These are phyloP conservation scores for Rutstroemia sp. DNA, from an alignment of 2,329 filamentous ascomycete species.

Conservation along the genomic window DNA sequence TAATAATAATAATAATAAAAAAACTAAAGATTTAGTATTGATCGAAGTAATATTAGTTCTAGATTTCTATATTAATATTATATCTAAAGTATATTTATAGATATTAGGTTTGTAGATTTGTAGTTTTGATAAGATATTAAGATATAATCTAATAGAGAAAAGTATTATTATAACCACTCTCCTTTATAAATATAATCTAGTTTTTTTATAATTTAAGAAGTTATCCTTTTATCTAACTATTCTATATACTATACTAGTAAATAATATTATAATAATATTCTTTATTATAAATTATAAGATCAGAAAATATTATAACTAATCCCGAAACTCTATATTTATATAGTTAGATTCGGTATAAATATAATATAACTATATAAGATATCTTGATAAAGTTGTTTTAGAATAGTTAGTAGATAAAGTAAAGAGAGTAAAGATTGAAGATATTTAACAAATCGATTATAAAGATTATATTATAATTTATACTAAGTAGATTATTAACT, in stretches of 20 bases:
- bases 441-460: not conserved
- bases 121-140: too few species aligned
- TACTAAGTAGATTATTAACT: too few species aligned
- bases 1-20: not conserved
- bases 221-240: too few species aligned
- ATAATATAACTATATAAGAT: not conserved
- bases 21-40: not conserved
- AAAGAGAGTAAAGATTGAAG: not conserved
- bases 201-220: too few species aligned
- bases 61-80: not conserved
- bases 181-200: too few species aligned
- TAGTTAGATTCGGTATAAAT: not conserved
- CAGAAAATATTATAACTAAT: not conserved
- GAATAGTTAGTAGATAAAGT: not conserved
- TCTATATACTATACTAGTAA: too few species aligned
- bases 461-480: not conserved
- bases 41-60: not conserved
- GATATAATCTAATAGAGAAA: too few species aligned
- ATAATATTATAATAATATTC: not conserved
- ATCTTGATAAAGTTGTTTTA: not conserved
- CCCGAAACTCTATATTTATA: not conserved
- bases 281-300: not conserved
- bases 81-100: not conserved
- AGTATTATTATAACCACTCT: too few species aligned
- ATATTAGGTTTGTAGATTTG: not conserved